These are phyloP conservation scores for Colletotrichum sp. DNA, from an alignment of 2,329 filamentous ascomycete species.

Conservation along the genomic window DNA sequence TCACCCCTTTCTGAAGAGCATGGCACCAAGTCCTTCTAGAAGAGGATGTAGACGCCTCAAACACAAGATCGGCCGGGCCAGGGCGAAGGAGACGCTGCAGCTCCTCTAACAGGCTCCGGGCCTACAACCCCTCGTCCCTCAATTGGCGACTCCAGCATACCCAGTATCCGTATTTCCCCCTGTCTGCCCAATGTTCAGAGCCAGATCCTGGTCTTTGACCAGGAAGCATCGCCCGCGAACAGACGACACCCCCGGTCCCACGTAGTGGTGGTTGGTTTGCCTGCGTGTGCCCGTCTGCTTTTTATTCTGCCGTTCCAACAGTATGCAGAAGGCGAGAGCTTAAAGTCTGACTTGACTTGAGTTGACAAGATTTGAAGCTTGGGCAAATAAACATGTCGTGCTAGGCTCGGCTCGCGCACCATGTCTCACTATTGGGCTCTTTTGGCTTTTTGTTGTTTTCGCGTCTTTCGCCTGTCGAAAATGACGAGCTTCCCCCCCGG, in stretches of 20 bases:
- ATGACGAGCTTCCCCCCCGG: not conserved
- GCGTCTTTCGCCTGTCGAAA: not conserved
- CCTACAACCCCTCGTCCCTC: not conserved
- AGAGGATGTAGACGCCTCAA: conserved; percentile 7
- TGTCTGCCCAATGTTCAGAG: not conserved
- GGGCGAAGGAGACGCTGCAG: not conserved
- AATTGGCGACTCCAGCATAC: not conserved
- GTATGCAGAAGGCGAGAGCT: not conserved
- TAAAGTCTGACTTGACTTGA: not conserved
- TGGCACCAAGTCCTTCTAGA: conserved; percentile 9
- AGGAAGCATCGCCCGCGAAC: not conserved
- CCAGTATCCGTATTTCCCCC: not conserved
- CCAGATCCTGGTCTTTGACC: not conserved
- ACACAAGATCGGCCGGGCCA: conserved; percentile 12
- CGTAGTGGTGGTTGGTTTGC: not conserved
- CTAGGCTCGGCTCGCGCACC: not conserved
- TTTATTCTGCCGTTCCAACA: not conserved
- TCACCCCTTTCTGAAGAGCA: not conserved
- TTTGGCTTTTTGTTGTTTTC: not conserved
- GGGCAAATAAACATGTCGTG: not conserved
- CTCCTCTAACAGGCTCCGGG: not conserved
- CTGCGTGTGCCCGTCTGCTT: not conserved
- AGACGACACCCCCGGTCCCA: not conserved
- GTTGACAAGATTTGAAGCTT: not conserved
- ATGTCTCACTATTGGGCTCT: not conserved